Evolutionary conservation across 192 early-diverging fungal species (phyloP).

Genomic region (Dimargaris cristalligena): DNA sequence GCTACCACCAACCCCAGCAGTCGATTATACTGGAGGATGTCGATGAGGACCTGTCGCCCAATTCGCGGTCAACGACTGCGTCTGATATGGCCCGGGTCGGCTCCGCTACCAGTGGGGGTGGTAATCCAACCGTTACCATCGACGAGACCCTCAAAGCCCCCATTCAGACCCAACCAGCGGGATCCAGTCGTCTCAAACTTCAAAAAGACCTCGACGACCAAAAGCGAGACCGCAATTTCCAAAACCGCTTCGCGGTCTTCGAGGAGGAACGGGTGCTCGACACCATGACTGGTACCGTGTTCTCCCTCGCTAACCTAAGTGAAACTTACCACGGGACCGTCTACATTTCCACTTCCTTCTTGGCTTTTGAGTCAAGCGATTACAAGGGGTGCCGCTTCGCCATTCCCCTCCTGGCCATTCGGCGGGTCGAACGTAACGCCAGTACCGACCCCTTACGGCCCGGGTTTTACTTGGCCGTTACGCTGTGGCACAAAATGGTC

Average conservation of each 20-base stretch:
- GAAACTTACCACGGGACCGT: constrained; percentile 41
- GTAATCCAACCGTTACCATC: not conserved
- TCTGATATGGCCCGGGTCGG: not conserved
- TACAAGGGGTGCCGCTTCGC: constrained; percentile 55
- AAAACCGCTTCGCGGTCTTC: not conserved
- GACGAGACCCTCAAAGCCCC: not conserved
- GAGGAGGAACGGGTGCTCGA: not conserved
- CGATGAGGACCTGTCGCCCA: not conserved
- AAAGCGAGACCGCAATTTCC: constrained; percentile 13
- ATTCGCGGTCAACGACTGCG: not conserved
- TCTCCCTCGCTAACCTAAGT: not conserved
- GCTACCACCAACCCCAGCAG: constrained; percentile 16
- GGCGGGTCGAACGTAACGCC: constrained; percentile 77
- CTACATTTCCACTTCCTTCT: constrained; percentile 74
- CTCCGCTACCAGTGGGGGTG: not conserved
- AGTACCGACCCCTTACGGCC: constrained; percentile 20
- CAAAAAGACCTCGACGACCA: constrained; percentile 23
- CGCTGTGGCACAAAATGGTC: constrained; percentile 81
- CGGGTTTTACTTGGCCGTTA: constrained; percentile 57
- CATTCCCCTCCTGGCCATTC: constrained; percentile 77
- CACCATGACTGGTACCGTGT: not conserved
- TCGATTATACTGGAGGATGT: constrained; percentile 15
- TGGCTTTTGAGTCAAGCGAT: constrained; percentile 61
- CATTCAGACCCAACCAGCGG: not conserved
- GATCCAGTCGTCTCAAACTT: not conserved